phyloP scores from a whole-genome alignment of 139 green algal species.

The Nannochloris sp. region DNA sequence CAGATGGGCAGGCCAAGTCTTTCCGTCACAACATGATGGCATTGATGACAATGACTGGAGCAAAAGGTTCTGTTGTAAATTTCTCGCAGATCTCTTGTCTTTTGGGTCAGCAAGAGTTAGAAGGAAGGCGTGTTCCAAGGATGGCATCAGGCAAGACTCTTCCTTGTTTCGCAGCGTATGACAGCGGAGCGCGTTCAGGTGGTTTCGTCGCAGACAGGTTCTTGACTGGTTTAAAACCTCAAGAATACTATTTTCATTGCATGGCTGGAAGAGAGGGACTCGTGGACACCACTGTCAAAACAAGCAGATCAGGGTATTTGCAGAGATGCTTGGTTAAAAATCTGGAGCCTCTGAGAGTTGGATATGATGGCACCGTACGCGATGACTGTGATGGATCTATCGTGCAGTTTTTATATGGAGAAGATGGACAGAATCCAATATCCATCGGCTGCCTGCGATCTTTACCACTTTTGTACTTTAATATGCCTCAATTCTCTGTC shows the following conservation, averaged over 20 bases:
- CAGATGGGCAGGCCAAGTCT: slow-evolving; percentile 50
- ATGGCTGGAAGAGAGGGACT: slow-evolving; percentile 97
- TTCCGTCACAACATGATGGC: slow-evolving; percentile 92
- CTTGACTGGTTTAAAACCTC: slow-evolving; percentile 58
- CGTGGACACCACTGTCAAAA: slow-evolving; percentile 97
- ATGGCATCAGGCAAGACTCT: slow-evolving; percentile 91
- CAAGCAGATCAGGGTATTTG: slow-evolving; percentile 71
- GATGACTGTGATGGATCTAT: slow-evolving; percentile 78
- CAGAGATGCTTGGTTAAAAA: slow-evolving; percentile 91
- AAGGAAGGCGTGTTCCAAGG: slow-evolving; percentile 85
- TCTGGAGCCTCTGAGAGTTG: slow-evolving; percentile 80
- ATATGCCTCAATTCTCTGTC: slow-evolving; percentile 25
- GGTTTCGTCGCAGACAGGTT: slow-evolving; percentile 95
- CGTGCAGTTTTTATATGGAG: slow-evolving; percentile 91
- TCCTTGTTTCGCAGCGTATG: slow-evolving; percentile 90
- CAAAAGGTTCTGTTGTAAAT: slow-evolving; percentile 94
- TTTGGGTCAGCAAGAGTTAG: slow-evolving; percentile 96
- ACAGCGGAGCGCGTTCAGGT: slow-evolving; percentile 61
- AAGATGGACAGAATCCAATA: slow-evolving; percentile 85
- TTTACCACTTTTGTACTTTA: slow-evolving; percentile 70
- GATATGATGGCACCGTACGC: slow-evolving; percentile 83
- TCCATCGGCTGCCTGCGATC: slow-evolving; percentile 52
- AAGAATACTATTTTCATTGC: slow-evolving; percentile 99
- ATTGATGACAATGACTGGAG: slow-evolving; percentile 88
- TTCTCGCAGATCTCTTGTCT: slow-evolving; percentile 93